Base-by-base conservation (phyloP, 1,284 basidiomycete species). In the Ceratobasidium sp. region DNA sequence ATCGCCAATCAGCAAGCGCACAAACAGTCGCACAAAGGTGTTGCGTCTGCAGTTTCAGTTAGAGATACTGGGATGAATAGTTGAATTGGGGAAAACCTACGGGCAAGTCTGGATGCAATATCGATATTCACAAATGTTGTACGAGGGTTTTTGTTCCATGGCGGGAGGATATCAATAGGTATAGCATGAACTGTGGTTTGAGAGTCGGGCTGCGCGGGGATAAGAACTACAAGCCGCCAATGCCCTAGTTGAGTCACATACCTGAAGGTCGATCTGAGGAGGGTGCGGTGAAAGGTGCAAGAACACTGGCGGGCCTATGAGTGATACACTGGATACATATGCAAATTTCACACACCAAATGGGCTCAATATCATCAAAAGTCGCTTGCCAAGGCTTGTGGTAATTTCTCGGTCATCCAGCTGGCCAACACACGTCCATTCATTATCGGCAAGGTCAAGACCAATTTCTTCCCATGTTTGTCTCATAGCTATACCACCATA, bases 381-480 rank as follows among this genome's bases (percentile, higher is more conserved):
- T 12, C 97, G 90, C 82, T 99, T 99, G 5, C 97, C 97, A 39
- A 99, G 85, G 23, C 94, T 96, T 1, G 96, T 98, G 14, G 97
- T 99, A 75, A 99, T 98, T 83, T 99, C 97, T 71, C 97, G 88
- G 83, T 99, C 97, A 80, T 99, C 97, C 52, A 99, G 87, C 79
- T 97, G 93, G 26, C 97, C 97, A 21, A 99, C 87, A 75, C 89
- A 91, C 18, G 92, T 87, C 80, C 94, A 99, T 77, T 97, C 93
- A 64, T 85, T 87, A 79, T 99, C 97, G 1, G 97, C 97, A 55
- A 99, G 88, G 83, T 99, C 97, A 69, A 99, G 86, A 18, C 97
- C 97, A 72, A 98, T 94, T 81, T 99, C 97, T 80, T 99, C 97
- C 97, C 97, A 99, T 4, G 97, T 98, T 81, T 98, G 97, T 32